phyloP scores from a whole-genome alignment of 768 basidiomycete genomes.

The Hericium rajendrae region DNA sequence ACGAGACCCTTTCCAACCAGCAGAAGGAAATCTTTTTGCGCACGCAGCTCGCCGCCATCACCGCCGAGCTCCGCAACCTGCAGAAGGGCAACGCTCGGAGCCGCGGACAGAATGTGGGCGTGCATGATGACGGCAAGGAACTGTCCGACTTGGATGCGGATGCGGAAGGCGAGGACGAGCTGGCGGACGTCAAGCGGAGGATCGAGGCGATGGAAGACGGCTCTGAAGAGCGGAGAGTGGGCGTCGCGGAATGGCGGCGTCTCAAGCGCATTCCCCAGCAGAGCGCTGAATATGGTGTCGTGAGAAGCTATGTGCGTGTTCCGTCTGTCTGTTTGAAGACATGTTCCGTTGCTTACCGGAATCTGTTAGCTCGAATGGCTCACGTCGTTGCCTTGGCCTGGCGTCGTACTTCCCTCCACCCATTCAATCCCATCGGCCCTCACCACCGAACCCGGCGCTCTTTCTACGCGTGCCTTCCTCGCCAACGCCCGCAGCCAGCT shows the following conservation, averaged over 20 bases:
- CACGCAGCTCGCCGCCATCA: constrained; percentile 74
- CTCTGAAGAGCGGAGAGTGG: constrained; percentile 75
- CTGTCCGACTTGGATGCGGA: constrained; percentile 39
- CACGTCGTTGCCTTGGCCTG: constrained; percentile 76
- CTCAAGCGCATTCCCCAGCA: constrained; percentile 83
- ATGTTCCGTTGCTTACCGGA: not conserved
- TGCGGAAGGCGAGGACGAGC: constrained; percentile 73
- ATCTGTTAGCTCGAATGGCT: constrained; percentile 76
- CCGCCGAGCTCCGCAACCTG: constrained; percentile 61
- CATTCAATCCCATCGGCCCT: constrained; percentile 2
- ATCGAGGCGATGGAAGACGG: constrained; percentile 68
- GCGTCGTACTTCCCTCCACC: constrained; percentile 24
- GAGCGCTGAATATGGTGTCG: constrained; percentile 85
- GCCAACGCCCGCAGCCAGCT: constrained; percentile 66
- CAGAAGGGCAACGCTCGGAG: constrained; percentile 13
- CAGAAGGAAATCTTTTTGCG: constrained; percentile 83
- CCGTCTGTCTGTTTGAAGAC: not conserved
- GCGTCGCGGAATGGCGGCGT: constrained; percentile 73
- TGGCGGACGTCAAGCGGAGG: constrained; percentile 61
- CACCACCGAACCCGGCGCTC: constrained; percentile 15
- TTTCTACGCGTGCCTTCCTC: constrained; percentile 53
- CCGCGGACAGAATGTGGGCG: not conserved
- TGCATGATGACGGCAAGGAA: not conserved
- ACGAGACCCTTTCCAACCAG: constrained; percentile 78
- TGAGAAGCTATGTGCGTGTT: constrained; percentile 63